Conservation (phyloP, 106 monocot species). For the Phalaenopsis equestris region DNA sequence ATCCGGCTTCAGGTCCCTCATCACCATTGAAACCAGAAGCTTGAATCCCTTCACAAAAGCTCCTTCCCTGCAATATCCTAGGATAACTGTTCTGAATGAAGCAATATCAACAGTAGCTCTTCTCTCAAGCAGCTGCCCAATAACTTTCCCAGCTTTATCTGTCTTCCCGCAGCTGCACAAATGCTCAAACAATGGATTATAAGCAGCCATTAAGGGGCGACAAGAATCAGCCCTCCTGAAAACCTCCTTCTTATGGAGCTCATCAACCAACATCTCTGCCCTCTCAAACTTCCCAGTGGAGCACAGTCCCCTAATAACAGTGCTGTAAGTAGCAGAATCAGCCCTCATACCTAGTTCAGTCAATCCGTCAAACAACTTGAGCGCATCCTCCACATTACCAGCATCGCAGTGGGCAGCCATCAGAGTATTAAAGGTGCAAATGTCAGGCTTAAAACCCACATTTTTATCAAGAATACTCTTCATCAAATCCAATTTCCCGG, state of each 20-base stretch:
- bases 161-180: conserved; percentile 59
- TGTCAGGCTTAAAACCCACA: conserved; percentile 47
- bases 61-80: conserved; percentile 71
- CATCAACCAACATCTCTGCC: conserved; percentile 70
- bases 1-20: conserved; percentile 63
- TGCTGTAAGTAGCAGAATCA: conserved; percentile 83
- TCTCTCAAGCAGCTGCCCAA: conserved; percentile 44
- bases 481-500: conserved; percentile 55
- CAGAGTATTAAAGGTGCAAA: conserved; percentile 87
- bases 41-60: conserved; percentile 40
- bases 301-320: conserved; percentile 54
- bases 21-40: conserved; percentile 52
- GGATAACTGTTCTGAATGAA: conserved; percentile 68
- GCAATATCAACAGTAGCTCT: conserved; percentile 55
- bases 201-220: conserved; percentile 63
- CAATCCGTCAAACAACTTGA: conserved; percentile 67
- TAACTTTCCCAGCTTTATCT: conserved; percentile 55
- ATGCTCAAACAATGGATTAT: conserved; percentile 65
- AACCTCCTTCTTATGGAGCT: conserved; percentile 57
- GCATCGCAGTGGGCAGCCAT: conserved; percentile 42
- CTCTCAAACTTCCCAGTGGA: conserved; percentile 25
- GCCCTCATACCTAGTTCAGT: conserved; percentile 38
- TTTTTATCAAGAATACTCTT: conserved; percentile 42
- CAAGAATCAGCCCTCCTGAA: conserved; percentile 39
- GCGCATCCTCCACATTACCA: conserved; percentile 45